These are phyloP conservation scores for Poa annua DNA, from an alignment of 176 grass and related monocot genomes.

Conservation along the genomic window DNA sequence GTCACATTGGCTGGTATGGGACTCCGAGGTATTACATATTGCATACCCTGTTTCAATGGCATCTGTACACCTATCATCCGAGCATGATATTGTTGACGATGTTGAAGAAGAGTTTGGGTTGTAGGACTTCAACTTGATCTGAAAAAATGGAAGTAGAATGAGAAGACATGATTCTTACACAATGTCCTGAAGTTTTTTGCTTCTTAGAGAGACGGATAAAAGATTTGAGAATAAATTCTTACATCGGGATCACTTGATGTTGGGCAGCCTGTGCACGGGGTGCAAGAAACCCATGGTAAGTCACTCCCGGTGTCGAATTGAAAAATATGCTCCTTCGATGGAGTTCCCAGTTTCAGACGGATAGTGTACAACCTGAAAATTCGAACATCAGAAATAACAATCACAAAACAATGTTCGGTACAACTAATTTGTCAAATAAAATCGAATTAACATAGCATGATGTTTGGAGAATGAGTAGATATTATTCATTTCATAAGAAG, in stretches of 20 bases:
- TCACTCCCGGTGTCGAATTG: slow-evolving; percentile 95
- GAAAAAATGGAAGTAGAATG: slow-evolving; percentile 24
- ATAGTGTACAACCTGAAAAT: slow-evolving; percentile 80
- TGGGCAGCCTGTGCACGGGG: slow-evolving; percentile 63
- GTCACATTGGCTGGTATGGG: slow-evolving; percentile 49
- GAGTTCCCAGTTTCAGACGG: slow-evolving; percentile 79
- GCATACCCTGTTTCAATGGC: slow-evolving; percentile 77
- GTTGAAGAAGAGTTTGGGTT: slow-evolving; percentile 70
- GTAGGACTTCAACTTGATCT: slow-evolving; percentile 79
- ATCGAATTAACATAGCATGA: background rate
- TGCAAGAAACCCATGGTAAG: slow-evolving; percentile 87
- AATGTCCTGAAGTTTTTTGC: slow-evolving; percentile 41
- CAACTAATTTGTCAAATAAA: background rate
- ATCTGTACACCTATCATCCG: slow-evolving; percentile 67
- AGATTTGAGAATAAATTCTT: slow-evolving; percentile 29
- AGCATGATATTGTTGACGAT: slow-evolving; percentile 60
- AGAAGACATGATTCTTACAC: background rate
- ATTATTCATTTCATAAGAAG: background rate
- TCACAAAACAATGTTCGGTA: background rate
- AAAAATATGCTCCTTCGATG: slow-evolving; percentile 74
- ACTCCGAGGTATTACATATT: slow-evolving; percentile 43
- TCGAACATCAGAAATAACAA: slow-evolving; percentile 31
- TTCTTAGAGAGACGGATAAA: slow-evolving; percentile 8
- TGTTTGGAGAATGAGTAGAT: background rate
- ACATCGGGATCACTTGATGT: slow-evolving; percentile 82